Base-by-base conservation (phyloP, 148 eudicot species). In the Polygonum aviculare region DNA sequence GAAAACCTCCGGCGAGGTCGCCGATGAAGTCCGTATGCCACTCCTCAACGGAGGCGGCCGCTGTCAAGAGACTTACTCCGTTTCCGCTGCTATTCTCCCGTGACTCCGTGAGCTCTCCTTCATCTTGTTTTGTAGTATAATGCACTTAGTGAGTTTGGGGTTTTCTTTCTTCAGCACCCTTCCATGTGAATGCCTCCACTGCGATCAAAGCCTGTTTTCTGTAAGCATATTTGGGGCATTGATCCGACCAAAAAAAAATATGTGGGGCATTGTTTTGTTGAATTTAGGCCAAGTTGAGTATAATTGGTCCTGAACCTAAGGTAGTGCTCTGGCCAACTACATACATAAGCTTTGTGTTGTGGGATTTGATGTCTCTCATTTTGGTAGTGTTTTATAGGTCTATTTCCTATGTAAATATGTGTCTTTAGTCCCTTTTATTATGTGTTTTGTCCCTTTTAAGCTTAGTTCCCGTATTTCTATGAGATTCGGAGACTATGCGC, bases 81-180 rank as follows among this genome's bases (percentile, higher is more conserved):
- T 87, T 47, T 74, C 78, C 14, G 80, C 93, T 3, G 87, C 84
- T 57, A 77, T 88, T 52, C 80, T 90, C 16, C 87, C 97, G 95
- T 92, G 50, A 83, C 31, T 26, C 31, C 31, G 31, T 26, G 31
- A 26, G 90, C 49, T 73, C n/a, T n/a, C 35, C 63, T 49, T 52
- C 14, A 2, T 52, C 21, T 12, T 69, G 0, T 55, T 12, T 6
- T 33, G 11, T 72, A 31, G 31, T 26, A 26, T 47, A 16, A 19
- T 14, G 5, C 12, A 16, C 11, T 62, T 1, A 62, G 31, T 62
- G 69, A 62, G 36, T 62, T 62, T 31, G 31, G 16, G 69, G 69
- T 62, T 62, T 62, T 57, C 33, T 18, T 18, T 7, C 33, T 19
- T 22, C 3, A 21, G 33, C 21, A 57, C 21, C 31, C 8, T 12